Evolutionary conservation across 2,329 filamentous ascomycete species (phyloP).

Genomic region (Colletotrichum agaves): DNA sequence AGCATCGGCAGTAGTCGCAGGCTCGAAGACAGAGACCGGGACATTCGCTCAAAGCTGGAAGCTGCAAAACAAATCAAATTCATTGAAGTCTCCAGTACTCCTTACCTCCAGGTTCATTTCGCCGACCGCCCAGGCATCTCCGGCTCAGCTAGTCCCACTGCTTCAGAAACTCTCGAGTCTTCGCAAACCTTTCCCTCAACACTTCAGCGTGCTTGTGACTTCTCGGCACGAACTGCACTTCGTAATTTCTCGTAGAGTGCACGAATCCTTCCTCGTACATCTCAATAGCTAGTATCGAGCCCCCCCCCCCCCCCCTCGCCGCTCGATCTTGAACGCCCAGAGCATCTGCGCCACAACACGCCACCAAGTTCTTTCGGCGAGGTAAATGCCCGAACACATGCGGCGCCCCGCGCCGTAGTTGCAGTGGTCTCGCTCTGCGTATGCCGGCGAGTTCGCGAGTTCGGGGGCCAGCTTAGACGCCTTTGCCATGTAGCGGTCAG

Average conservation of each 20-base stretch:
- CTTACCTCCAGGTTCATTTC: no score
- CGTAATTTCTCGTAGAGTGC: slow-evolving; percentile 13
- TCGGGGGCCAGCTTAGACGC: slow-evolving; percentile 44
- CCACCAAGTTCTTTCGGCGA: slow-evolving; percentile 59
- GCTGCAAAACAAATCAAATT: no score
- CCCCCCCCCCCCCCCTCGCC: neutral
- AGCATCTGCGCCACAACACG: slow-evolving; percentile 51
- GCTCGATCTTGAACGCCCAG: slow-evolving; percentile 55
- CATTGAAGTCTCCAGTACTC: no score
- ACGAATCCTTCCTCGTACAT: slow-evolving; percentile 16
- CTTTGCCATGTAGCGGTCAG: slow-evolving; percentile 41
- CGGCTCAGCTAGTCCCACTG: slow-evolving; percentile 8
- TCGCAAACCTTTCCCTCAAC: neutral
- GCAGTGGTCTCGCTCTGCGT: slow-evolving; percentile 53
- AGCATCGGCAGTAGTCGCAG: no score
- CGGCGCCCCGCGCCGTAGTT: slow-evolving; percentile 59
- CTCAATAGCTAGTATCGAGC: slow-evolving; percentile 13
- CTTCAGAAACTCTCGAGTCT: neutral
- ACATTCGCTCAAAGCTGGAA: no score
- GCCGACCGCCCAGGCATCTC: no score
- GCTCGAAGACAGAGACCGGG: no score
- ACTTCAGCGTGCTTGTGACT: slow-evolving; percentile 15
- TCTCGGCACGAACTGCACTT: slow-evolving; percentile 19
- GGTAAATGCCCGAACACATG: slow-evolving; percentile 60
- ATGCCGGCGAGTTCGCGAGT: slow-evolving; percentile 42